Conservation (phyloP, 768 basidiomycete genomes). For the Ramaria rubella region DNA sequence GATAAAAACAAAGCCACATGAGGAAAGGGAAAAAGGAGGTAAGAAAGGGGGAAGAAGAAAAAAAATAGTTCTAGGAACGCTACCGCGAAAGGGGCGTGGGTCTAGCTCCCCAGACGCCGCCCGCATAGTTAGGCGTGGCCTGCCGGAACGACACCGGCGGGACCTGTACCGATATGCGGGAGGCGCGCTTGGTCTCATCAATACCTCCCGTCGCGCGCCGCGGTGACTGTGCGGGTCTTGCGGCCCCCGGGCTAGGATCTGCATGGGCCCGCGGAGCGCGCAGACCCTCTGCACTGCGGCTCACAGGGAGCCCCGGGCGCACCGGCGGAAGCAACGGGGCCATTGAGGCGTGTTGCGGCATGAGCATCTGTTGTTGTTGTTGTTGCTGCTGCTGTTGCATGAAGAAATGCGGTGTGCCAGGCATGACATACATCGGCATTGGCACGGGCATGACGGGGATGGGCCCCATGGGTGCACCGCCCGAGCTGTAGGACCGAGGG, state of each 20-base stretch:
- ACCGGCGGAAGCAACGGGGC: not conserved
- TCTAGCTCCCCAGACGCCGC: not conserved
- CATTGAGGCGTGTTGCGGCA: not conserved
- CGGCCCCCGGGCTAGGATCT: too few species aligned
- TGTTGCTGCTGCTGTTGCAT: not conserved
- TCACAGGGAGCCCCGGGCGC: not conserved
- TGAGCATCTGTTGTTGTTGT: not conserved
- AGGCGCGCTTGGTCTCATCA: too few species aligned
- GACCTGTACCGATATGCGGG: too few species aligned
- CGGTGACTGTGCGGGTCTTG: too few species aligned
- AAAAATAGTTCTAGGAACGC: not conserved
- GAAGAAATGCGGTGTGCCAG: not conserved
- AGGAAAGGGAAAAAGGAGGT: not conserved
- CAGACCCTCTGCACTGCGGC: slow-evolving; percentile 1
- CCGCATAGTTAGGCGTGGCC: too few species aligned
- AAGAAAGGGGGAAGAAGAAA: not conserved
- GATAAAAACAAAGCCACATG: not conserved
- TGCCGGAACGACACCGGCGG: too few species aligned
- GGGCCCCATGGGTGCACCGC: not conserved
- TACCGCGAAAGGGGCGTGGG: not conserved
- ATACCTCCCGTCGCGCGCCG: too few species aligned
- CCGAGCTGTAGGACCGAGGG: not conserved
- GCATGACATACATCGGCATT: not conserved
- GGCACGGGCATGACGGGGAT: slow-evolving; percentile 1
- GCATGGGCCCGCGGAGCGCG: not conserved